Evolutionary conservation across 2,329 filamentous ascomycete genomes (phyloP).

Genomic region (Moelleriella libera): DNA sequence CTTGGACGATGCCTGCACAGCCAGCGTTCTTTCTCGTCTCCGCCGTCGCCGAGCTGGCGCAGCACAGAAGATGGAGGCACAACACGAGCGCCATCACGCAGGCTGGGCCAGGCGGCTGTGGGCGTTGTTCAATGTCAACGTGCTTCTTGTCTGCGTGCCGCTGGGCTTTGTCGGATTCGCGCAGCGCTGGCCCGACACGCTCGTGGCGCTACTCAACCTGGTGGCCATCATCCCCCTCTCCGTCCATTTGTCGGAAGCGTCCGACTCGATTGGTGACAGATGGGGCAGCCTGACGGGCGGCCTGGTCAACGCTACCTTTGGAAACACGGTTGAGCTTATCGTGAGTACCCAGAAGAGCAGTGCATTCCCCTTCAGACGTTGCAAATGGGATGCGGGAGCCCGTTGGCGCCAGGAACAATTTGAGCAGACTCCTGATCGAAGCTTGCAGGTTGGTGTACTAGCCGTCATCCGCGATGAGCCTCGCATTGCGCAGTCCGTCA

Average conservation of each 20-base stretch:
- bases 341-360: slow-evolving; percentile 1
- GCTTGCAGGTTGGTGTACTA: slow-evolving; percentile 4
- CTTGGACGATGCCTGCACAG: too few species aligned
- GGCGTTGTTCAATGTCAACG: neutral
- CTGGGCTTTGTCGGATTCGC: slow-evolving; percentile 4
- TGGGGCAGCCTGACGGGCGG: slow-evolving; percentile 5
- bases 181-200: slow-evolving; percentile 2
- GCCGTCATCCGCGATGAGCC: slow-evolving; percentile 6
- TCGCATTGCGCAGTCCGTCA: slow-evolving; percentile 6
- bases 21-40: too few species aligned
- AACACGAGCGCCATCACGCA: neutral
- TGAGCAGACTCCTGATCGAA: neutral
- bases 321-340: slow-evolving; percentile 7
- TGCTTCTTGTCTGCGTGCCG: slow-evolving; percentile 4
- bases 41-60: neutral
- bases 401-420: neutral
- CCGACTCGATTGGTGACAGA: slow-evolving; percentile 5
- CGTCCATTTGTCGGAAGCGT: slow-evolving; percentile 5
- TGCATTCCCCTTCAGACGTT: neutral
- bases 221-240: slow-evolving; percentile 7
- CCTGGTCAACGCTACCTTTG: slow-evolving; percentile 7
- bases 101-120: neutral
- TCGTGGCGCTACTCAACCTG: slow-evolving; percentile 4
- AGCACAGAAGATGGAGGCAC: neutral
- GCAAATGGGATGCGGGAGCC: neutral